These are phyloP conservation scores for Fusarium devonianum DNA, from an alignment of 2,329 filamentous ascomycete species.

Conservation along the genomic window DNA sequence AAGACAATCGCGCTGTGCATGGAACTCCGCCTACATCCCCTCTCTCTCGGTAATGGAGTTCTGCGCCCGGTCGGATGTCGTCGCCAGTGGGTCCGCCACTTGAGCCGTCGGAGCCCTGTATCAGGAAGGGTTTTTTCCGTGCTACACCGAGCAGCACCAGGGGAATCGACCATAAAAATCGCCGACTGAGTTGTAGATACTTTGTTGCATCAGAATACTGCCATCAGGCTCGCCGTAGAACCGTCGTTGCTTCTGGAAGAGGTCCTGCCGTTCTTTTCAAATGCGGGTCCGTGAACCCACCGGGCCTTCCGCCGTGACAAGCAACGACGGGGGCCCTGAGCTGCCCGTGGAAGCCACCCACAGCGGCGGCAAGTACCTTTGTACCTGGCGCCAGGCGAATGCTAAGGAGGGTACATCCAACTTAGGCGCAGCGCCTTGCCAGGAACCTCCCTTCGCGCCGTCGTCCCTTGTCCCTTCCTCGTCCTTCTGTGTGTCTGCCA, in stretches of 20 bases:
- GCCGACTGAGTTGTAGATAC: background rate
- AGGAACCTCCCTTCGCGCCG: conserved; percentile 37
- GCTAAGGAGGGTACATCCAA: conserved; percentile 32
- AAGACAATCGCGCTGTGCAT: no score
- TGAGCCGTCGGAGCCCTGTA: conserved; percentile 37
- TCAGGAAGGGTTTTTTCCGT: conserved; percentile 28
- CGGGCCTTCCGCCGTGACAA: conserved; percentile 35
- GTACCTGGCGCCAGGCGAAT: conserved; percentile 31
- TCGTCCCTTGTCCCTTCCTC: conserved; percentile 29
- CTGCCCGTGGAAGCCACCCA: conserved; percentile 17
- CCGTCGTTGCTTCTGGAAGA: background rate
- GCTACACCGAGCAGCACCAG: conserved; percentile 25
- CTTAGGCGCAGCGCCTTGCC: conserved; percentile 27
- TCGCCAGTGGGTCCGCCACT: conserved; percentile 44
- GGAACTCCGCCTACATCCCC: no score
- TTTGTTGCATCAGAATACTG: background rate
- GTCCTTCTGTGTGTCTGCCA: conserved; percentile 27
- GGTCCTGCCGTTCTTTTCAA: conserved; percentile 10
- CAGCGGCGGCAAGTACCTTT: conserved; percentile 19
- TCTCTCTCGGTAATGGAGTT: conserved; percentile 38
- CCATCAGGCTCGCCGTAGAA: background rate
- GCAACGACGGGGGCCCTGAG: conserved; percentile 18
- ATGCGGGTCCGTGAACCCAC: conserved; percentile 40
- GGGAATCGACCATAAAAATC: conserved; percentile 2
- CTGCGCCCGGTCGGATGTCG: conserved; percentile 45